Evolutionary conservation across 1,139 yeast species (phyloP).

Genomic region (Pneumocystis jirovecii): DNA sequence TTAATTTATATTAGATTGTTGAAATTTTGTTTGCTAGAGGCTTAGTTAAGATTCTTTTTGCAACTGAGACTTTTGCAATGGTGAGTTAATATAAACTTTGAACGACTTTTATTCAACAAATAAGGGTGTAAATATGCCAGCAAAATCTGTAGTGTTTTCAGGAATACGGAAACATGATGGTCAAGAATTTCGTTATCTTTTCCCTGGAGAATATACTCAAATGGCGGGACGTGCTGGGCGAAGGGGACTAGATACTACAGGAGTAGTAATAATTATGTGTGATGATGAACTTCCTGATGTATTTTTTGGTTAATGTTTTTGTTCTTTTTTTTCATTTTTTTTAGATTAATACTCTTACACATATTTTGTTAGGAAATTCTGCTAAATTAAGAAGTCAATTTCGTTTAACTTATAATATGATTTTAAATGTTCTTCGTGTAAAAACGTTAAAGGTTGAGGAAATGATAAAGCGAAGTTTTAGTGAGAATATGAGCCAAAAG

Average conservation of each 20-base stretch:
- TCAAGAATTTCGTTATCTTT: conserved; percentile 55
- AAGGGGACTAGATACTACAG: conserved; percentile 84
- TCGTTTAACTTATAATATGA: conserved; percentile 90
- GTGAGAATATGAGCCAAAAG: conserved; percentile 80
- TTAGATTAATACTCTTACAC: conserved; percentile 36
- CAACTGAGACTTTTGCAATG: conserved; percentile 97
- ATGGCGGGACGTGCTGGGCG: conserved; percentile 99
- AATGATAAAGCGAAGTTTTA: conserved; percentile 88
- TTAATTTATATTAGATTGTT: conserved; percentile 33
- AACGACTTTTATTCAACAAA: background rate
- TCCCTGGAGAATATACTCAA: conserved; percentile 95
- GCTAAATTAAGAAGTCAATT: conserved; percentile 84
- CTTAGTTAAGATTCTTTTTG: conserved; percentile 77
- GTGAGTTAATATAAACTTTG: background rate
- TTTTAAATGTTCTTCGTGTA: conserved; percentile 72
- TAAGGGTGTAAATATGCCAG: conserved; percentile 78
- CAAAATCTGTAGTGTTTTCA: conserved; percentile 86
- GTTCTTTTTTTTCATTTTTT: conserved; percentile 5
- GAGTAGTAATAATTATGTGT: conserved; percentile 92
- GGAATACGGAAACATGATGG: conserved; percentile 85
- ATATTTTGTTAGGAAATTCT: conserved; percentile 72
- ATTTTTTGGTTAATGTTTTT: background rate
- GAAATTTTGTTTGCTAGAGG: conserved; percentile 82
- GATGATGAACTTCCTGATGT: conserved; percentile 42
- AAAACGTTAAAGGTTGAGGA: conserved; percentile 93